Evolutionary conservation across 1,284 basidiomycete genomes (phyloP).

Genomic region (Hymenochaete sp.): DNA sequence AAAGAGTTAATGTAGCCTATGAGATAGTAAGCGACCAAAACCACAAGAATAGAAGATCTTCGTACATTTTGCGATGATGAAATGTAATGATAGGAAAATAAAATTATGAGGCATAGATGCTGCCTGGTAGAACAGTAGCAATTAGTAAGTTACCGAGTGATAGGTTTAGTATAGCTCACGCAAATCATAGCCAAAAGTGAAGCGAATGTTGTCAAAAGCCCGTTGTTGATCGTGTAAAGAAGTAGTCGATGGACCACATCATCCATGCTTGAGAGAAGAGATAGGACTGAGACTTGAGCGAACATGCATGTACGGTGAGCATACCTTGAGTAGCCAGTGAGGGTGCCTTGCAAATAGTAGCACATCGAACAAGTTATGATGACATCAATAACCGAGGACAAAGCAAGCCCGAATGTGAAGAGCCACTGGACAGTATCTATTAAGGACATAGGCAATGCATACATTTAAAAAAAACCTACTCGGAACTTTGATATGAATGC

Average conservation of each 20-base stretch:
- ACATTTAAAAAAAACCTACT: constrained; percentile 6
- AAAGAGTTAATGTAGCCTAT: constrained; percentile 17
- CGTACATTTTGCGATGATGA: constrained; percentile 17
- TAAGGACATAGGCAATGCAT: neutral
- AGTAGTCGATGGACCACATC: constrained; percentile 16
- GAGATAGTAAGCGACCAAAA: neutral
- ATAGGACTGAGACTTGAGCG: no score
- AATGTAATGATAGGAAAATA: constrained; percentile 16
- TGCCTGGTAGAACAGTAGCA: constrained; percentile 6
- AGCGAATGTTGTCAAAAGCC: constrained; percentile 15
- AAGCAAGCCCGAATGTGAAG: constrained; percentile 15
- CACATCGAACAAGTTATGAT: constrained; percentile 15
- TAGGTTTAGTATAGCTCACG: constrained; percentile 1
- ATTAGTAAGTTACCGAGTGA: no score
- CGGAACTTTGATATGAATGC: constrained; percentile 15
- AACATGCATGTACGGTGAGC: no score
- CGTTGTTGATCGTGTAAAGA: constrained; percentile 18
- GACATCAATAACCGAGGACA: constrained; percentile 14
- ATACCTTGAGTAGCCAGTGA: constrained; percentile 16
- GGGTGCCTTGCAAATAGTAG: constrained; percentile 16
- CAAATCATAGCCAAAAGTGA: constrained; percentile 16
- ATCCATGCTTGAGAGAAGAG: constrained; percentile 11
- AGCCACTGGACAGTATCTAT: constrained; percentile 10
- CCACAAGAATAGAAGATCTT: neutral
- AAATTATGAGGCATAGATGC: constrained; percentile 17